Percentiles rank a stretch among this genome's conserved stretches.
Evolutionary conservation across 1,284 basidiomycete genomes (phyloP).

Genomic region (Microbotryum intermedium): DNA sequence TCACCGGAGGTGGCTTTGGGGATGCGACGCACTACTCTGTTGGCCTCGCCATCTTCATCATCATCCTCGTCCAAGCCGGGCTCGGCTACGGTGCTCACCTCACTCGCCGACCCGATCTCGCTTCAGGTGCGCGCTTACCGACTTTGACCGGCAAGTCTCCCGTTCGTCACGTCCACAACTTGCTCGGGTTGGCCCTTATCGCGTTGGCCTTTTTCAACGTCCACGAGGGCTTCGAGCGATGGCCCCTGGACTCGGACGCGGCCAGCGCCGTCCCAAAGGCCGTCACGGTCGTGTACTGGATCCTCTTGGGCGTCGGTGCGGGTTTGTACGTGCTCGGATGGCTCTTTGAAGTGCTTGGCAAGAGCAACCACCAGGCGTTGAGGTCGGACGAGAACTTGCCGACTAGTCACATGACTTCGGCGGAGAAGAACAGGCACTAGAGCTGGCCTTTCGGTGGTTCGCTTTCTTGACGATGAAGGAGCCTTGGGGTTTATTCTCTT

Average conservation of each 20-base stretch:
- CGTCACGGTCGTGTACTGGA: constrained; percentile 16
- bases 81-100: constrained; percentile 13
- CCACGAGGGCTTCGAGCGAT: constrained; percentile 12
- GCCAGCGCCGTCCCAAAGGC: constrained; percentile 45
- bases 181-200: constrained; percentile 8
- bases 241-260: constrained; percentile 36
- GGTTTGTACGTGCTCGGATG: constrained; percentile 11
- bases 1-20: background rate
- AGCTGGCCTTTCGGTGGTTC: no score
- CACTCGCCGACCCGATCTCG: background rate
- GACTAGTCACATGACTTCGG: no score
- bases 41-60: constrained; percentile 19
- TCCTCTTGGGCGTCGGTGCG: constrained; percentile 9
- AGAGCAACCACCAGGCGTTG: background rate
- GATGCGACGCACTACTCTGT: constrained; percentile 1
- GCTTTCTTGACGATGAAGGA: no score
- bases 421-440: no score
- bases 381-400: no score
- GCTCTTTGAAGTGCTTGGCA: background rate
- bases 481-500: no score
- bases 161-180: constrained; percentile 15
- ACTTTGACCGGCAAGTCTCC: constrained; percentile 6
- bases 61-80: constrained; percentile 14
- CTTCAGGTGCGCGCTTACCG: constrained; percentile 7
- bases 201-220: constrained; percentile 15